Conservation (phyloP, 2,329 filamentous ascomycete genomes). For the Alternaria incomplexa region DNA sequence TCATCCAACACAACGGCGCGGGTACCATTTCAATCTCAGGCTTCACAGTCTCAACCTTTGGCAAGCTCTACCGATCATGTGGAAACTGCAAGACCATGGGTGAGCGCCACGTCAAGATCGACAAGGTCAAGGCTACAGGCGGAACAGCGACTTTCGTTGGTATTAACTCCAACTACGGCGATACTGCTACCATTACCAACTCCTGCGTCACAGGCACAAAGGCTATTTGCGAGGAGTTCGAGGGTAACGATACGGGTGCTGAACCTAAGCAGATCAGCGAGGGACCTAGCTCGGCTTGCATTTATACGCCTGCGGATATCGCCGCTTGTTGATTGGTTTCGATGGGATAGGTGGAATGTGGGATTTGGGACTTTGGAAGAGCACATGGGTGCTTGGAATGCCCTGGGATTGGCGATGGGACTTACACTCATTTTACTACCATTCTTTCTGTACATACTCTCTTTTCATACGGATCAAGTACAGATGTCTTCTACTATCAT, state of each 20-base stretch:
- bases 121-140: slow-evolving; percentile 52
- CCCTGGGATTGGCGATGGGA: background rate
- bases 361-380: background rate
- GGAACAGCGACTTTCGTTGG: slow-evolving; percentile 53
- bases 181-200: slow-evolving; percentile 54
- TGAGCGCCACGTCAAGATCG: slow-evolving; percentile 53
- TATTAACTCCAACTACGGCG: slow-evolving; percentile 60
- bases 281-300: slow-evolving; percentile 22
- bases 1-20: slow-evolving; percentile 52
- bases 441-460: background rate
- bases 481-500: background rate
- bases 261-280: slow-evolving; percentile 38
- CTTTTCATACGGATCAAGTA: background rate
- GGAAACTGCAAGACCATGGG: slow-evolving; percentile 57
- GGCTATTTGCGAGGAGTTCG: slow-evolving; percentile 44
- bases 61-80: slow-evolving; percentile 56
- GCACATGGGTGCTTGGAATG: background rate
- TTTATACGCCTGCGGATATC: slow-evolving; percentile 29
- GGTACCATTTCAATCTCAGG: slow-evolving; percentile 49
- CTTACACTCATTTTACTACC: background rate
- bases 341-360: background rate
- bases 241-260: slow-evolving; percentile 36
- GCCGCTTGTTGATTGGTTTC: slow-evolving; percentile 19
- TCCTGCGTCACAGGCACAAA: slow-evolving; percentile 38
- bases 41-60: slow-evolving; percentile 46